phyloP scores from a whole-genome alignment of 2,329 filamentous ascomycete species.

The Acarospora socialis region DNA sequence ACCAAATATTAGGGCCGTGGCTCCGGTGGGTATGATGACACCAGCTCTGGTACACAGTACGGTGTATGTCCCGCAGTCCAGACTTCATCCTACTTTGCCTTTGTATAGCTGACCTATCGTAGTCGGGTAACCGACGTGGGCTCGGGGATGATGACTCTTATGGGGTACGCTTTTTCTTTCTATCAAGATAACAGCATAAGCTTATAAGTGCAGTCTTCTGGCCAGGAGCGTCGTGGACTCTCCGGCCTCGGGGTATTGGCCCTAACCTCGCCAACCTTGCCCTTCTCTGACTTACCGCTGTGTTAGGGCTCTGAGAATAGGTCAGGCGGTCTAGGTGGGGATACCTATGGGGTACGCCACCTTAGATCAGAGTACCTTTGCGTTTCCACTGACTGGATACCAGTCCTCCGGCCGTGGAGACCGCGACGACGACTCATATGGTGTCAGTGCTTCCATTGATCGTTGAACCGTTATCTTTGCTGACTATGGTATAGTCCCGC shows the following conservation, averaged over 20 bases:
- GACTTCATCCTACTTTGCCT: too few species aligned
- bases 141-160: constrained; percentile 15
- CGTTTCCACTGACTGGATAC: neutral
- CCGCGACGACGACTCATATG: constrained; percentile 12
- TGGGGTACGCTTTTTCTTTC: constrained; percentile 8
- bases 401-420: constrained; percentile 4
- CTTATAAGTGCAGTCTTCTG: neutral
- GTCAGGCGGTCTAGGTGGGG: constrained; percentile 2
- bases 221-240: neutral
- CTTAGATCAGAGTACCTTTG: too few species aligned
- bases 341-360: constrained; percentile 1
- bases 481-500: neutral
- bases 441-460: constrained; percentile 4
- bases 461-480: constrained; percentile 1
- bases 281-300: too few species aligned
- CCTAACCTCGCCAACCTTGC: too few species aligned
- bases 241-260: too few species aligned
- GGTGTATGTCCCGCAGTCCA: too few species aligned
- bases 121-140: too few species aligned
- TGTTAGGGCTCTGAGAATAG: too few species aligned
- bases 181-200: neutral
- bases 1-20: constrained; percentile 1
- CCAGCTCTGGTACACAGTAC: too few species aligned
- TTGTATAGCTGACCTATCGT: too few species aligned
- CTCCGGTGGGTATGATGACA: constrained; percentile 12